These are phyloP conservation scores for Komagataella pseudopastoris DNA, from an alignment of 805 yeast species.

Conservation along the genomic window DNA sequence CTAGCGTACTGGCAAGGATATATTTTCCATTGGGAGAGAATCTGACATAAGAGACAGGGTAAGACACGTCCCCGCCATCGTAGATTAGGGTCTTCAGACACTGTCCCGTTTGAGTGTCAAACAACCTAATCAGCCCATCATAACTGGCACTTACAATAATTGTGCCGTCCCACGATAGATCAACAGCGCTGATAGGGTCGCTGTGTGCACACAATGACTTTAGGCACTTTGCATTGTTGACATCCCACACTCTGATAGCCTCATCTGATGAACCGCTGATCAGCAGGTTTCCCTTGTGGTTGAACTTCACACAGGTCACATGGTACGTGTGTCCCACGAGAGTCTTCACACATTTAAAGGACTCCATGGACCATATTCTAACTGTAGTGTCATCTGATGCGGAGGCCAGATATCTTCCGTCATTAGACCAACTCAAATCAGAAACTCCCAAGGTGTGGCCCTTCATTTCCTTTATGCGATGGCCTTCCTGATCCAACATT, in stretches of 20 bases:
- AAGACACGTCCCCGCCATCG: slow-evolving; percentile 58
- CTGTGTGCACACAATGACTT: slow-evolving; percentile 85
- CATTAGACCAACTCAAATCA: slow-evolving; percentile 68
- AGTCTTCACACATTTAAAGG: slow-evolving; percentile 33
- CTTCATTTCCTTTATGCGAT: slow-evolving; percentile 9
- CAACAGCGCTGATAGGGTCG: slow-evolving; percentile 72
- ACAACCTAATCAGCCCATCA: slow-evolving; percentile 82
- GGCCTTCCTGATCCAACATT: slow-evolving; percentile 32
- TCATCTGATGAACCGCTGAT: slow-evolving; percentile 85
- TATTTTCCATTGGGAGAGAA: slow-evolving; percentile 75
- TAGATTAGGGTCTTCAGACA: slow-evolving; percentile 83
- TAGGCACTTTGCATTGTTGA: slow-evolving; percentile 50
- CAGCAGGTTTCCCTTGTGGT: slow-evolving; percentile 61
- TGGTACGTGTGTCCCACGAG: slow-evolving; percentile 78
- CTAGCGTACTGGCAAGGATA: slow-evolving; percentile 65
- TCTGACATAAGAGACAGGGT: slow-evolving; percentile 63
- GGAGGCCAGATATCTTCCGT: slow-evolving; percentile 59
- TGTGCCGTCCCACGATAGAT: slow-evolving; percentile 67
- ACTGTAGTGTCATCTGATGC: slow-evolving; percentile 80
- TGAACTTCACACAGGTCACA: slow-evolving; percentile 60
- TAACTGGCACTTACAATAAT: slow-evolving; percentile 77
- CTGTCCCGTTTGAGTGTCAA: slow-evolving; percentile 82
- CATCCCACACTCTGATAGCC: slow-evolving; percentile 85
- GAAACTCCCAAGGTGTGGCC: slow-evolving; percentile 69
- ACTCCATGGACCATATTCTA: slow-evolving; percentile 51